Percentiles rank a stretch among this genome's conserved stretches.
These are phyloP conservation scores for Phlyctochytrium bullatum DNA, from an alignment of 192 early-diverging fungal genomes.

Conservation along the genomic window DNA sequence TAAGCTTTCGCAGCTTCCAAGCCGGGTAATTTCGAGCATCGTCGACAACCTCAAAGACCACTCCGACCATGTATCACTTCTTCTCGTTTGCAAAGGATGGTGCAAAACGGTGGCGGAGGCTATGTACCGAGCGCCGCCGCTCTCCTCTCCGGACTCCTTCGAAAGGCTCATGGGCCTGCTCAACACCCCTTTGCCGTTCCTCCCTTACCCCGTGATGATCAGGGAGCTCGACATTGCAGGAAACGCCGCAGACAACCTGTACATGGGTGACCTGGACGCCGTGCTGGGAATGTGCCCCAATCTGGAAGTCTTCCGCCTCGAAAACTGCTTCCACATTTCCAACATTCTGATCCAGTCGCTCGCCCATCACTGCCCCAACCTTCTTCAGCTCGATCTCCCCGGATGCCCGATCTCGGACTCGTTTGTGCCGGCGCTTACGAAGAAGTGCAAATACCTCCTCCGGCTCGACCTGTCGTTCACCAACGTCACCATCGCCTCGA, in stretches of 20 bases:
- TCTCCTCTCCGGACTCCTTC: constrained; percentile 42
- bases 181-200: constrained; percentile 23
- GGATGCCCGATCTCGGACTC: constrained; percentile 56
- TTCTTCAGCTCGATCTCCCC: constrained; percentile 48
- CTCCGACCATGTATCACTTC: constrained; percentile 25
- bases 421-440: constrained; percentile 42
- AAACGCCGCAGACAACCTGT: constrained; percentile 51
- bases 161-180: constrained; percentile 41
- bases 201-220: constrained; percentile 43
- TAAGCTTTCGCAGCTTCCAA: constrained; percentile 1
- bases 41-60: constrained; percentile 17
- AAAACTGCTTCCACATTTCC: constrained; percentile 53
- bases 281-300: constrained; percentile 28
- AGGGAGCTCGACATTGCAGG: constrained; percentile 45
- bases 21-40: constrained; percentile 1
- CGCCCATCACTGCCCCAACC: constrained; percentile 32
- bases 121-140: constrained; percentile 44
- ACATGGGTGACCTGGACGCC: constrained; percentile 54
- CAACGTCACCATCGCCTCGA: constrained; percentile 39
- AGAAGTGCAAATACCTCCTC: constrained; percentile 39
- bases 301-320: constrained; percentile 43
- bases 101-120: constrained; percentile 28
- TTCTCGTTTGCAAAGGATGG: constrained; percentile 40
- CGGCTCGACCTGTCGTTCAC: constrained; percentile 50
- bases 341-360: constrained; percentile 47